Percentiles rank a stretch among this genome's conserved stretches.
These are phyloP conservation scores for Colletotrichum viniferum DNA, from an alignment of 2,329 filamentous ascomycete species.

Conservation along the genomic window DNA sequence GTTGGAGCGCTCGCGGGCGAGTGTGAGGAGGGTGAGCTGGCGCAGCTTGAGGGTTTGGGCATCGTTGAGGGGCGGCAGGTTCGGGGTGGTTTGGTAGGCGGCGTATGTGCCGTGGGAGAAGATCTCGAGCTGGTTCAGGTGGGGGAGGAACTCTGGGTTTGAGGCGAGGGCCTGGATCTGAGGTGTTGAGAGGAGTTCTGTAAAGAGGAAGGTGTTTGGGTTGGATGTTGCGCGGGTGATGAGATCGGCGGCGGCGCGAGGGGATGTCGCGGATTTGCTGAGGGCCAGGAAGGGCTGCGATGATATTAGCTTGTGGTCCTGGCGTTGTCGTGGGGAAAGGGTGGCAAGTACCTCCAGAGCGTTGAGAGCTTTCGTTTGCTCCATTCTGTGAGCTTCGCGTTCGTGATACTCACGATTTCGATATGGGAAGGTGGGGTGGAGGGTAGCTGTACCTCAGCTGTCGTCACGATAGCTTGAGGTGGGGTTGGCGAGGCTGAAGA, in stretches of 20 bases:
- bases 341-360: conserved; percentile 58
- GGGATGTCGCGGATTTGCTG: conserved; percentile 82
- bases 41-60: conserved; percentile 84
- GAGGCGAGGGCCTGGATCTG: conserved; percentile 76
- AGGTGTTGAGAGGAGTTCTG: conserved; percentile 84
- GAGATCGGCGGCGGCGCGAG: conserved; percentile 84
- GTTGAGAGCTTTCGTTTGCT: conserved; percentile 72
- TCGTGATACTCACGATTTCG: not conserved
- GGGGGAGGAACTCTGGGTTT: conserved; percentile 63
- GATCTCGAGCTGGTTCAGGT: conserved; percentile 79
- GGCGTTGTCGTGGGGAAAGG: not conserved
- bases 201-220: conserved; percentile 89
- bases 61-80: conserved; percentile 73
- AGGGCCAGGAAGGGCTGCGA: conserved; percentile 87
- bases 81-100: conserved; percentile 61
- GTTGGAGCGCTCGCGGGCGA: conserved; percentile 69
- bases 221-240: conserved; percentile 88
- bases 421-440: not conserved
- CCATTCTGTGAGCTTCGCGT: conserved; percentile 56
- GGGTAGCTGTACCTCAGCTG: not conserved
- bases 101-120: conserved; percentile 93
- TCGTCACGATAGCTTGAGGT: conserved; percentile 1
- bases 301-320: conserved; percentile 31
- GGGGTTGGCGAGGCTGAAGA: conserved; percentile 16
- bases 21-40: conserved; percentile 85